Base-by-base conservation (phyloP, 108 stramenopile genomes). In the Skeletonema grethae region DNA sequence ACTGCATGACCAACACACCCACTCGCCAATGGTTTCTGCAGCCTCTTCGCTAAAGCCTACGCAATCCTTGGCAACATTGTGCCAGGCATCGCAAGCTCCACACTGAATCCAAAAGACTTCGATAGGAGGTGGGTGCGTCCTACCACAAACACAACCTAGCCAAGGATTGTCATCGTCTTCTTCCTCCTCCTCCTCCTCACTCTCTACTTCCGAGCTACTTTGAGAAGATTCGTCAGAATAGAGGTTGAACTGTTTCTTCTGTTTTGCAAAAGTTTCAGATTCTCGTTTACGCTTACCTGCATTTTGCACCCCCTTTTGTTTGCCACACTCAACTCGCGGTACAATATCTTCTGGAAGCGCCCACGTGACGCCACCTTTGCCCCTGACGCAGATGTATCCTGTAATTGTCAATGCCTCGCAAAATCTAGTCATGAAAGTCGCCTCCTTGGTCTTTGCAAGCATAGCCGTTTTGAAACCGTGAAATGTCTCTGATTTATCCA, bases 21-120 rank as follows among this genome's bases (percentile, higher is more conserved):
- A 82, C 10, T 72, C 66, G 13, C 60, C 45, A 66, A 82, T 34
- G 59, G 20, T 63, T 48, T 86, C 63, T 2, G 92, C 92, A 35
- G 67, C 68, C 34, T 84, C 38, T 57, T 72, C 55, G 45, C 57
- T 32, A 57, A 93, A 90, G 3, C 92, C 92, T 45, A 90, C 82
- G 53, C 92, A 93, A 50, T 75, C 65, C 30, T 39, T 56, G 0
- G 85, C 68, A 20, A 84, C 86, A 66, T 90, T 85, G 67, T 85
- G 85, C 92, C 92, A 93, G 34, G 92, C 63, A 16, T 82, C 80
- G 66, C 92, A 93, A 8, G 31, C 63, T 43, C 88, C 89, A 64
- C 92, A 93, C 70, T 89, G 92, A 5, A 93, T 65, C 92, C 92
- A 93, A 79, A 88, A 93, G 9, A 89, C 84, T 57, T 62, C 18